These are phyloP conservation scores for Heliocybe sulcata DNA, from an alignment of 1,284 basidiomycete species.

Conservation along the genomic window DNA sequence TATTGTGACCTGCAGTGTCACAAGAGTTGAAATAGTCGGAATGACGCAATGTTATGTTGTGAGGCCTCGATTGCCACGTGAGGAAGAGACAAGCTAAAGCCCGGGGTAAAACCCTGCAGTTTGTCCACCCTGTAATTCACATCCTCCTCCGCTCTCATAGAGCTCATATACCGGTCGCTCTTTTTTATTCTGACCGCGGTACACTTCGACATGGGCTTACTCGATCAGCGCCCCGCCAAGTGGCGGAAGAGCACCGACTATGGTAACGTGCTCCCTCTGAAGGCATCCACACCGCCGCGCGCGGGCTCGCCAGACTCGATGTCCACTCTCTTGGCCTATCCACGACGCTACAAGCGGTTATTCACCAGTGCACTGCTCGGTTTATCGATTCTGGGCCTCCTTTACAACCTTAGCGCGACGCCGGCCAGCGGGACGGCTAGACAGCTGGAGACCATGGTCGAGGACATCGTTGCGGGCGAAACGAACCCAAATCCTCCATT, in stretches of 20 bases:
- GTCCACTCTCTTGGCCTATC: background rate
- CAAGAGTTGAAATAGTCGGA: too few relatives aligned
- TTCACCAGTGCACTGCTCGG: background rate
- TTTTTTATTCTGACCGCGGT: background rate
- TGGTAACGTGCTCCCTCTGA: background rate
- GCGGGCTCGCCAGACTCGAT: background rate
- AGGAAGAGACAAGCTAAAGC: too few relatives aligned
- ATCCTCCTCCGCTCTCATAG: background rate
- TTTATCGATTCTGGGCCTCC: background rate
- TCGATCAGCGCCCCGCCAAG: background rate
- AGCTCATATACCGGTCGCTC: background rate
- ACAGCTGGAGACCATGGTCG: background rate
- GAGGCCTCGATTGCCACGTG: too few relatives aligned
- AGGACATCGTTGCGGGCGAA: background rate
- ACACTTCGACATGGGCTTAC: background rate
- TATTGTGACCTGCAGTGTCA: too few relatives aligned
- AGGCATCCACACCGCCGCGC: background rate
- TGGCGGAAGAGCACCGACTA: background rate
- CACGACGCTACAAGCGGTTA: background rate
- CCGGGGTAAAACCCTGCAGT: too few relatives aligned
- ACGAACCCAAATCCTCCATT: conserved; percentile 28
- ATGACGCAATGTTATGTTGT: too few relatives aligned
- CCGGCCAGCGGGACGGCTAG: background rate
- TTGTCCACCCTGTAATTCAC: background rate
- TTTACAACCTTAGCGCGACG: background rate